These are phyloP conservation scores for Plasmodium gonderi DNA, from an alignment of 169 alveolate genomes.

Conservation along the genomic window DNA sequence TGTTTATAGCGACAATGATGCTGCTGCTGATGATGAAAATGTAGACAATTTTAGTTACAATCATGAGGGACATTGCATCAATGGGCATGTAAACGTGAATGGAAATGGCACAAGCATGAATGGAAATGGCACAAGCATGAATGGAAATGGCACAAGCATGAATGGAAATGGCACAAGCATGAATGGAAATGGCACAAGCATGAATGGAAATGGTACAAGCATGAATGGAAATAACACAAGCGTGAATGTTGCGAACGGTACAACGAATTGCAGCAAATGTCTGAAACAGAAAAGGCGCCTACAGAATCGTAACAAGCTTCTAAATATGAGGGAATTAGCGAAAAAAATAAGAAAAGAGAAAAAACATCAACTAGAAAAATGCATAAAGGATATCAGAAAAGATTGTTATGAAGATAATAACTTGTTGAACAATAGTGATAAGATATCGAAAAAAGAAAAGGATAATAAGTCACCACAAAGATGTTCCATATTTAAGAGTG, in stretches of 20 bases:
- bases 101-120: background rate
- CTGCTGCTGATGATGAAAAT: background rate
- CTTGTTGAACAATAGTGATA: background rate
- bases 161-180: background rate
- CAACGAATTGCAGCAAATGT: conserved; percentile 37
- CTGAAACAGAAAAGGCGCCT: conserved; percentile 3
- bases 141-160: background rate
- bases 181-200: background rate
- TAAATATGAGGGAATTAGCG: conserved; percentile 32
- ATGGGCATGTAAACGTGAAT: background rate
- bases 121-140: background rate
- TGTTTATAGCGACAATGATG: conserved; percentile 1
- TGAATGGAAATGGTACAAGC: background rate
- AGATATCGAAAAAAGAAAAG: background rate
- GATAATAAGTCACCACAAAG: background rate
- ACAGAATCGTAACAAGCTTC: background rate
- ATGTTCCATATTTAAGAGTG: conserved; percentile 16
- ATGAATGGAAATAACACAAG: background rate
- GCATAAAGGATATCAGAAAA: conserved; percentile 6
- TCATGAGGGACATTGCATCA: background rate
- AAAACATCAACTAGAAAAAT: conserved; percentile 23
- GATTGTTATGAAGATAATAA: background rate
- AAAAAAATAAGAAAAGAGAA: conserved; percentile 46
- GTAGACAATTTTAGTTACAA: background rate
- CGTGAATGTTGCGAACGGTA: background rate